Evolutionary conservation across 305 asterid genomes (phyloP), one percentile per base, ranked within the genome.

Genomic region (Caryopteris hybrid): DNA sequence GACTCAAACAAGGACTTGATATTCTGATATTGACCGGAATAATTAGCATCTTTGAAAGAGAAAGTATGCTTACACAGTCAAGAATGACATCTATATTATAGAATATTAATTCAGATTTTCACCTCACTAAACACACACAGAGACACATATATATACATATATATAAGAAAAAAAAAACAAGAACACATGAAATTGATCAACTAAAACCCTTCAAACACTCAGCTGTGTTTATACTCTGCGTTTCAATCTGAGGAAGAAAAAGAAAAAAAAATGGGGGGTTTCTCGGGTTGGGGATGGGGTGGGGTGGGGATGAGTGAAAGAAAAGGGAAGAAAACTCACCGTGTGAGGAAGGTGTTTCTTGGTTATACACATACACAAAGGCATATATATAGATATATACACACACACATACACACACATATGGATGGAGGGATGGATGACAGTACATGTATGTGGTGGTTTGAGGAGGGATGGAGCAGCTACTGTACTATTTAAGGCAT

Each of bases 41-140:
- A 58, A 64, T 45, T 42, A 55, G 66, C 70, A 71, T 67, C 70
- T 67, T 70, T 70, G 62, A 45, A 74, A 50, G 66, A 66, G 63
- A 33, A 23, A 14, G 3, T 46, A 67, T 10, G 0, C n/a, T 0
- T 33, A 56, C 20, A 61, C 48, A 8, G n/a, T 14, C 53, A 67
- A 34, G 42, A 38, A 29, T 2, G 45, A 22, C n/a, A n/a, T n/a
- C n/a, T n/a, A n/a, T n/a, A n/a, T n/a, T n/a, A n/a, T n/a, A n/a
- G n/a, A n/a, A n/a, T n/a, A n/a, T n/a, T n/a, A n/a, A n/a, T n/a
- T n/a, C n/a, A n/a, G n/a, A n/a, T n/a, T n/a, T n/a, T n/a, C n/a
- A n/a, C n/a, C n/a, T n/a, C n/a, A n/a, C n/a, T n/a, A n/a, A n/a
- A n/a, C 54, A 41, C 52, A 23, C 21, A 23, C 16, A 22, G 17